Evolutionary conservation across 2,329 filamentous ascomycete genomes (phyloP), one percentile per base, ranked within the genome.

Genomic region (Xylaria sp.): DNA sequence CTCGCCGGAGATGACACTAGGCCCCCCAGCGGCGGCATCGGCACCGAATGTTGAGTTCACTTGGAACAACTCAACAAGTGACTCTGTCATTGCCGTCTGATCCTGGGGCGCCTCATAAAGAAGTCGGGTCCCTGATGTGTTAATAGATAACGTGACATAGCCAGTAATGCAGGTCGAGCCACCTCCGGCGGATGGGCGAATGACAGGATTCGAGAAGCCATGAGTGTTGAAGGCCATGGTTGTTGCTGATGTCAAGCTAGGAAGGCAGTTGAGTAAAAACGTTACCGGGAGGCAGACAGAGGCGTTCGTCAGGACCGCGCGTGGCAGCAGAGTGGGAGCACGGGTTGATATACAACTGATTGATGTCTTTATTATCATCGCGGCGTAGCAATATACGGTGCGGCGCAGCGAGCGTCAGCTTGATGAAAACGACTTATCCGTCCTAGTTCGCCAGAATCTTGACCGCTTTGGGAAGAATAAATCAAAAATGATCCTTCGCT

Each of bases 141-240:
- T 72, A 68, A 74, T 67, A 52, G 71, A 68, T 20, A 74, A 37
- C 25, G 20, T 62, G 56, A 72, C 34, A 50, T 65, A 31, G 58
- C 70, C 69, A 23, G 66, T 67, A 48, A 74, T 67, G 66, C 73
- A 74, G 39, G 62, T 72, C 46, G 73, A 71, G 65, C 69, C 71
- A 55, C 69, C 71, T 37, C 70, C 73, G 7, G 68, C 57, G 31
- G 73, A 73, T 57, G 65, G 67, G 28, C 66, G 58, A 52, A 65
- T 59, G 51, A 51, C 64, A 50, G 67, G 67, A 67, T 73, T 71
- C 41, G 66, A 70, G 66, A 73, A 67, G 69, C 69, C 68, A 71
- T 65, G 41, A 39, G 69, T 58, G 58, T 39, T 61, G 28, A 63
- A 61, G 59, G 28, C 8, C 31, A 20, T 46, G 46, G 9, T 20